These are phyloP conservation scores for Akanthomyces dipterigenus DNA, from an alignment of 2,329 filamentous ascomycete genomes.

Conservation along the genomic window DNA sequence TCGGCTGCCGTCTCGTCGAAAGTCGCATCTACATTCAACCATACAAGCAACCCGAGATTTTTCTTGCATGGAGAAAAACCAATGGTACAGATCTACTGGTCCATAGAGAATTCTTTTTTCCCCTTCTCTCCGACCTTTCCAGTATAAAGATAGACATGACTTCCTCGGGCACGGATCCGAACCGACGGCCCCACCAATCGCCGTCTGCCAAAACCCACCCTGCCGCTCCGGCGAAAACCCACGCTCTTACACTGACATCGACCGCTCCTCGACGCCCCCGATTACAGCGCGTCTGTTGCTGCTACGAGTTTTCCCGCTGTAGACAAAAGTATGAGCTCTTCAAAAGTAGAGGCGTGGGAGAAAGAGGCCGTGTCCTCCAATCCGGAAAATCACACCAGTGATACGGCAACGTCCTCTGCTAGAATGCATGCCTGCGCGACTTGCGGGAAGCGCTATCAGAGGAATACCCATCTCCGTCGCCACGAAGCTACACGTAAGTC, in stretches of 20 bases:
- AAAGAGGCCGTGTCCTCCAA: not conserved
- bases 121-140: not conserved
- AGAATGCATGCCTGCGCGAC: constrained; percentile 14
- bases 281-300: not conserved
- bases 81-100: not conserved
- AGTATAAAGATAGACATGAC: not conserved
- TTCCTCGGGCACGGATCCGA: not conserved
- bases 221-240: not conserved
- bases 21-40: not conserved
- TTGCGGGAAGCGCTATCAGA: constrained; percentile 21
- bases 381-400: not conserved
- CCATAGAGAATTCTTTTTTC: not conserved
- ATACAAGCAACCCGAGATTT: not conserved
- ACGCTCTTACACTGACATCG: constrained; percentile 2
- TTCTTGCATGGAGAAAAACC: not conserved
- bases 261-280: no score
- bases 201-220: not conserved
- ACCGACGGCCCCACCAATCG: not conserved
- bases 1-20: not conserved
- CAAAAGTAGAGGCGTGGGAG: not conserved
- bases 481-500: constrained; percentile 22
- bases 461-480: constrained; percentile 21
- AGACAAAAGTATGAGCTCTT: not conserved
- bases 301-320: no score
- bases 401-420: not conserved